Evolutionary conservation across 1,284 basidiomycete genomes (phyloP).

Genomic region (Coniferiporia sulphurascens): DNA sequence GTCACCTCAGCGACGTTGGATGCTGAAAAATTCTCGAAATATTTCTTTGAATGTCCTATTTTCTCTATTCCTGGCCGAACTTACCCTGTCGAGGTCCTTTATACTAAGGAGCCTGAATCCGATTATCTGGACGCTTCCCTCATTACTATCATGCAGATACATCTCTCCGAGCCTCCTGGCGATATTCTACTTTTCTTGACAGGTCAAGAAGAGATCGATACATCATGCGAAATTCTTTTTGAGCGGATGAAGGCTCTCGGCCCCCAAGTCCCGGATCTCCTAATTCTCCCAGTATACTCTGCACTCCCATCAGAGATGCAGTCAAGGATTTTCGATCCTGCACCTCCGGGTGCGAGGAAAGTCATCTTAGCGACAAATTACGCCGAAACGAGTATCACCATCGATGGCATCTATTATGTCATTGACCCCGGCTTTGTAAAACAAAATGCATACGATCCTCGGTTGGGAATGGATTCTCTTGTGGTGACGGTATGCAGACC

Average conservation of each 20-base stretch:
- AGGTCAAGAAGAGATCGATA: constrained; percentile 98
- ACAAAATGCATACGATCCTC: constrained; percentile 97
- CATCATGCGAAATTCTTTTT: constrained; percentile 92
- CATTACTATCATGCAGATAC: constrained; percentile 99
- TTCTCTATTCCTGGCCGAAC: constrained; percentile 99
- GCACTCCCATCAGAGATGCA: constrained; percentile 97
- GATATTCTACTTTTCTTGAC: constrained; percentile 97
- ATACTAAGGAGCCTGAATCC: constrained; percentile 98
- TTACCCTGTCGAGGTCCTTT: constrained; percentile 96
- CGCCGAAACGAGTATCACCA: constrained; percentile 97
- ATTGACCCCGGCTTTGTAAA: constrained; percentile 99
- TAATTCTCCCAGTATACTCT: constrained; percentile 97
- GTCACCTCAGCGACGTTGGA: constrained; percentile 99
- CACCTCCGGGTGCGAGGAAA: constrained; percentile 94
- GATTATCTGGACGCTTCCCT: constrained; percentile 98
- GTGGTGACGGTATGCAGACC: constrained; percentile 69
- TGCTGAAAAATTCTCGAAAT: constrained; percentile 98
- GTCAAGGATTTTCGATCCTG: constrained; percentile 95
- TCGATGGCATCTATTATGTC: constrained; percentile 98
- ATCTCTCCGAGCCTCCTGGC: constrained; percentile 95
- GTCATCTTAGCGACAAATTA: constrained; percentile 99
- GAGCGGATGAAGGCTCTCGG: constrained; percentile 98
- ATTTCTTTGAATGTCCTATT: constrained; percentile 98
- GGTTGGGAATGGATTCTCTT: constrained; percentile 97
- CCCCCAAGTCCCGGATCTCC: constrained; percentile 93